Evolutionary conservation across 2,329 filamentous ascomycete species (phyloP).

Genomic region (Phaeophleospora eucalypticola): DNA sequence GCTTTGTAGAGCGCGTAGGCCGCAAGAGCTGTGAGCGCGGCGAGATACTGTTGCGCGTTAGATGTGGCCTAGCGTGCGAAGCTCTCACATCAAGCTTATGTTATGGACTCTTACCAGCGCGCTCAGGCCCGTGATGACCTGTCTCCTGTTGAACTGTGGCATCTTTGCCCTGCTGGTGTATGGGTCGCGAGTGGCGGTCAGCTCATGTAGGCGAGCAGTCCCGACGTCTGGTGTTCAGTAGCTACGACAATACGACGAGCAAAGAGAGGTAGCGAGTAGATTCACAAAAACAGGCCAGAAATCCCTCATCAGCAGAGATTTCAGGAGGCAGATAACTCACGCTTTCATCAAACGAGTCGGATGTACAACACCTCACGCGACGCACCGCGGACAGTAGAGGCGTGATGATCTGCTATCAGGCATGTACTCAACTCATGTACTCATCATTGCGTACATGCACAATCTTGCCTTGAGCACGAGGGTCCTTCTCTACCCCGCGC

Average conservation of each 20-base stretch:
- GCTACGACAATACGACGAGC: too few relatives aligned
- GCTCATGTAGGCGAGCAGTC: too few relatives aligned
- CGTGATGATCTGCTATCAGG: neutral
- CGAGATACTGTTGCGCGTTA: constrained; percentile 37
- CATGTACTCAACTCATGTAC: neutral
- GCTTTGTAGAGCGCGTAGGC: constrained; percentile 33
- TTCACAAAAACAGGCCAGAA: neutral
- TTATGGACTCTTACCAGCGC: constrained; percentile 31
- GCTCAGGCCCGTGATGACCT: constrained; percentile 38
- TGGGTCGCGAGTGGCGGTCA: too few relatives aligned
- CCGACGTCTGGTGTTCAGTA: too few relatives aligned
- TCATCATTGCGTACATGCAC: neutral
- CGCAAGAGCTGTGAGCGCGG: constrained; percentile 38
- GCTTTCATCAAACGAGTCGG: too few relatives aligned
- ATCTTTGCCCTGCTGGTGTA: constrained; percentile 2
- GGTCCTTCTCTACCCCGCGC: too few relatives aligned
- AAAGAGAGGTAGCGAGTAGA: neutral
- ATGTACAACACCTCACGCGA: too few relatives aligned
- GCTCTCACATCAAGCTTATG: neutral
- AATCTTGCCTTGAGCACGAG: too few relatives aligned
- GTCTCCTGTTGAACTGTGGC: constrained; percentile 32
- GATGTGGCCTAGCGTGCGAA: too few relatives aligned
- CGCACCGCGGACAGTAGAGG: too few relatives aligned
- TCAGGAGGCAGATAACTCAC: too few relatives aligned
- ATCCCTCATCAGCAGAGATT: neutral